Conservation (phyloP, 352 stramenopile species). For the Blastocystis sp. region DNA sequence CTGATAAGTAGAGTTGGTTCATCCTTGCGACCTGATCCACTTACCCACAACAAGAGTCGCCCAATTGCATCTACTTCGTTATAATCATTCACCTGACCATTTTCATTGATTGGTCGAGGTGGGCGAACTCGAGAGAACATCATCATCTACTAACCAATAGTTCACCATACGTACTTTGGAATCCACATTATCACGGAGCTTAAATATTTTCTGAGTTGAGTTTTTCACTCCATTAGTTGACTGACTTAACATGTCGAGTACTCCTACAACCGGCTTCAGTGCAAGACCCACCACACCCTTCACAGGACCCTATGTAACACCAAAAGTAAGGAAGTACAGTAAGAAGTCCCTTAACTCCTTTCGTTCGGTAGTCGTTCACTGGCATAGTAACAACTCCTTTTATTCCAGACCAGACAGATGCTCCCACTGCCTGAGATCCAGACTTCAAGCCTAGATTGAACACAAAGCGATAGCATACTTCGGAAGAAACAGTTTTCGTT, state of each 20-base stretch:
- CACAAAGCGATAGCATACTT: background rate
- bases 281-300: constrained; percentile 11
- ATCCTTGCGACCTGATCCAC: background rate
- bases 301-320: background rate
- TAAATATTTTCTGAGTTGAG: background rate
- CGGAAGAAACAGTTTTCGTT: background rate
- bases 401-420: constrained; percentile 10
- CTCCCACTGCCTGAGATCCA: background rate
- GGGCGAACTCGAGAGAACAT: background rate
- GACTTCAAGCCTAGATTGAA: background rate
- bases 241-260: constrained; percentile 24
- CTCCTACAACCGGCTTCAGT: background rate
- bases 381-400: constrained; percentile 28
- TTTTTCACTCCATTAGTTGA: constrained; percentile 56
- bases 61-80: background rate
- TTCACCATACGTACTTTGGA: background rate
- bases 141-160: background rate
- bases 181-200: background rate
- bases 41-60: background rate
- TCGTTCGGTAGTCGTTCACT: background rate
- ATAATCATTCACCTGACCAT: background rate
- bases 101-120: background rate
- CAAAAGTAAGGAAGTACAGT: background rate
- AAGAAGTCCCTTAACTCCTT: background rate
- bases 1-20: background rate